Percentiles rank a stretch among this genome's conserved stretches.
phyloP scores from a whole-genome alignment of 164 flowering plant species.

The Cinnamomum chago region DNA sequence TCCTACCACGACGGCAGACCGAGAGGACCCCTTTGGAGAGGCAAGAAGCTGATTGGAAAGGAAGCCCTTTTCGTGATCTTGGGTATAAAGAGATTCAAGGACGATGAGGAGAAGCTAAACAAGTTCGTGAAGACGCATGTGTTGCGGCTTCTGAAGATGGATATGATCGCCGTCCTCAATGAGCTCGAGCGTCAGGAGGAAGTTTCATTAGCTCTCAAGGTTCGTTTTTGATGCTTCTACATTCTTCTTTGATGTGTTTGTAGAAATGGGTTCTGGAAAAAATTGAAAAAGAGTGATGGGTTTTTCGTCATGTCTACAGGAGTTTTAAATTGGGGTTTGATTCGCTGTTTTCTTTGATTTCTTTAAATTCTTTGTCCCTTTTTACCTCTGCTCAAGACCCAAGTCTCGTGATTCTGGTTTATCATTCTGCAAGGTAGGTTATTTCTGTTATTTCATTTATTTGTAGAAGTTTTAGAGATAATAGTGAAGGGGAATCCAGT shows the following conservation, averaged over 20 bases:
- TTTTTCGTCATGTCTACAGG: no score
- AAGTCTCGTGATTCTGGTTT: no score
- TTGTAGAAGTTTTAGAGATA: no score
- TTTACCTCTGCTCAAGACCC: no score
- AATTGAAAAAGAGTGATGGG: no score
- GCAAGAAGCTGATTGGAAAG: slow-evolving; percentile 79
- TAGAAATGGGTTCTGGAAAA: no score
- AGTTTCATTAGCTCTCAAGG: slow-evolving; percentile 65
- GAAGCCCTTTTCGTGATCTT: slow-evolving; percentile 75
- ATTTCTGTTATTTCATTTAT: no score
- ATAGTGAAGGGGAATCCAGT: no score
- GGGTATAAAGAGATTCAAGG: slow-evolving; percentile 74
- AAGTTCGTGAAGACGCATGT: slow-evolving; percentile 73
- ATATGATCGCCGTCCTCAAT: slow-evolving; percentile 65
- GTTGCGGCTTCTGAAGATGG: slow-evolving; percentile 75
- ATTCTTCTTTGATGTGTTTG: neutral
- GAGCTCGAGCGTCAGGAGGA: slow-evolving; percentile 91
- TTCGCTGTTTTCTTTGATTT: no score
- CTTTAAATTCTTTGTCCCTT: no score
- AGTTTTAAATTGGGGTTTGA: no score
- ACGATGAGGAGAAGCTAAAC: slow-evolving; percentile 62
- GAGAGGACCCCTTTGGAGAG: slow-evolving; percentile 88
- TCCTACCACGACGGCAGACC: slow-evolving; percentile 84
- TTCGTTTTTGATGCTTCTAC: slow-evolving; percentile 11
- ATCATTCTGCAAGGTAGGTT: no score